Conservation (phyloP, 1,139 yeast genomes). For the Wickerhamomyces sp. region DNA sequence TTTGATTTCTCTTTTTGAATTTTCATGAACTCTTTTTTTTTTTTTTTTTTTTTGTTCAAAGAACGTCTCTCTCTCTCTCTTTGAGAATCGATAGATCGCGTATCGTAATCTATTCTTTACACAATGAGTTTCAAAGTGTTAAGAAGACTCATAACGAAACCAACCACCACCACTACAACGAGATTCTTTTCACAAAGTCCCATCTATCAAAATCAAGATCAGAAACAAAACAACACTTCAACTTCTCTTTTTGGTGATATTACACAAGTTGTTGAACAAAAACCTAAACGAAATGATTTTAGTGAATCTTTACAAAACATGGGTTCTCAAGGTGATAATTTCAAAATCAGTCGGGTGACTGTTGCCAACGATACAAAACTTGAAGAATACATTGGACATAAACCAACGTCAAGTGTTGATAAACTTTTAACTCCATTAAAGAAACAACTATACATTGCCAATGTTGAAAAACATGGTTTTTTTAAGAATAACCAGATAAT, state of each 20-base stretch:
- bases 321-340: constrained; percentile 10
- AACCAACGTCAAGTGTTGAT: constrained; percentile 39
- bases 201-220: no score
- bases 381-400: constrained; percentile 37
- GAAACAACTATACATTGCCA: constrained; percentile 53
- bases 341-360: constrained; percentile 20
- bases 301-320: constrained; percentile 21
- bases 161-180: no score
- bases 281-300: constrained; percentile 15
- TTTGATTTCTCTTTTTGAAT: no score
- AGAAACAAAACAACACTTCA: no score
- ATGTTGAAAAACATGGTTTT: constrained; percentile 65
- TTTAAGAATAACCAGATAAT: constrained; percentile 61
- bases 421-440: constrained; percentile 67
- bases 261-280: constrained; percentile 15
- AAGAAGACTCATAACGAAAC: no score
- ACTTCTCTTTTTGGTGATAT: constrained; percentile 23
- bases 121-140: no score
- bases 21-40: no score
- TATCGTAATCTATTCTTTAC: no score
- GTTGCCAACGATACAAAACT: constrained; percentile 33
- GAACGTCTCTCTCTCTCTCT: no score
- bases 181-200: no score
- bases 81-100: no score
- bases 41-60: no score